phyloP scores from a whole-genome alignment of 768 basidiomycete species.

The Hericium erinaceus region DNA sequence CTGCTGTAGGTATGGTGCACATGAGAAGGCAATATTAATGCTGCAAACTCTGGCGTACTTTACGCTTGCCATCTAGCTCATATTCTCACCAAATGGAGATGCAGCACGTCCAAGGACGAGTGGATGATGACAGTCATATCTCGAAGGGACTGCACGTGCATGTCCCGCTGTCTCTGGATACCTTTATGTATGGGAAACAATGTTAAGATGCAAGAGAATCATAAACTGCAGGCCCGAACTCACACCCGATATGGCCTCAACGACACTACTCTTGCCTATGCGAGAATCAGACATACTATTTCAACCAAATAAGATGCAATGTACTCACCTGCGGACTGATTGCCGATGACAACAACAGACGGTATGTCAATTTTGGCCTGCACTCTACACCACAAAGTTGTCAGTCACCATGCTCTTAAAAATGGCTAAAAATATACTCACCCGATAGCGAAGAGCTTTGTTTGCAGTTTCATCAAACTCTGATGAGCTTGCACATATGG shows the following conservation, averaged over 20 bases:
- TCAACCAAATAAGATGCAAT: background rate
- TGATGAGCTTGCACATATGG: slow-evolving; percentile 8
- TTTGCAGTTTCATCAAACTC: slow-evolving; percentile 8
- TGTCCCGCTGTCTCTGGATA: slow-evolving; percentile 35
- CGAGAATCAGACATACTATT: background rate
- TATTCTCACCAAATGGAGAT: slow-evolving; percentile 36
- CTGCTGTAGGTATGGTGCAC: background rate
- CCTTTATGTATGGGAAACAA: slow-evolving; percentile 26
- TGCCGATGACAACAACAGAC: slow-evolving; percentile 35
- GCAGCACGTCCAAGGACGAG: slow-evolving; percentile 19
- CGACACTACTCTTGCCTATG: slow-evolving; percentile 6
- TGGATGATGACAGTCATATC: slow-evolving; percentile 3
- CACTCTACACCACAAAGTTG: slow-evolving; percentile 19
- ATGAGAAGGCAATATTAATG: background rate
- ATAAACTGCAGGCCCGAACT: no score
- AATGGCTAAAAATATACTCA: slow-evolving; percentile 5
- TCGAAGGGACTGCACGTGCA: slow-evolving; percentile 19
- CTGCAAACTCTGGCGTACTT: background rate
- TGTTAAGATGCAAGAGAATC: no score
- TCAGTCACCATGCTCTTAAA: background rate
- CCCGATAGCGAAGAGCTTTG: slow-evolving; percentile 18
- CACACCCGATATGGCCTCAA: background rate
- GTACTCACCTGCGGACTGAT: slow-evolving; percentile 14
- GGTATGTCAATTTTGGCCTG: slow-evolving; percentile 39
- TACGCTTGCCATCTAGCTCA: slow-evolving; percentile 20